Percentiles rank a stretch among this genome's conserved stretches.
Evolutionary conservation across 2,329 filamentous ascomycete genomes (phyloP).

Genomic region (Neurospora crassa): DNA sequence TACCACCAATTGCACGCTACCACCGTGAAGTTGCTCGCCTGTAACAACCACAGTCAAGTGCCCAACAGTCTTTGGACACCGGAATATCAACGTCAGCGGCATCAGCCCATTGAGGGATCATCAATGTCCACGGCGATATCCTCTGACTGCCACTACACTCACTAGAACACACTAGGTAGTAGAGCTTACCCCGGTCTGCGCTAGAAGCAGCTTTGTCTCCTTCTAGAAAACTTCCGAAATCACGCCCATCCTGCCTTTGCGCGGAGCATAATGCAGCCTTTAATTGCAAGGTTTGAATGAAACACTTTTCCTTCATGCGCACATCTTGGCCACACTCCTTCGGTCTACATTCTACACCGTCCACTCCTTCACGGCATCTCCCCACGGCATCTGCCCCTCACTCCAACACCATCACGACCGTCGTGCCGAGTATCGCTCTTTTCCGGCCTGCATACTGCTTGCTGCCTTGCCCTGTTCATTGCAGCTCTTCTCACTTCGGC

Average conservation of each 20-base stretch:
- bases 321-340: conserved; percentile 23
- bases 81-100: not conserved
- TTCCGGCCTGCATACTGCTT: not conserved
- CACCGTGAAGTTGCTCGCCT: not conserved
- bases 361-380: conserved; percentile 7
- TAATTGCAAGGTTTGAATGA: conserved; percentile 38
- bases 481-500: not conserved
- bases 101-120: not conserved
- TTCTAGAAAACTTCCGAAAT: conserved; percentile 27
- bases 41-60: not conserved
- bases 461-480: not conserved
- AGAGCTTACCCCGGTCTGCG: conserved; percentile 9
- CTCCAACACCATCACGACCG: not conserved
- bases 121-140: not conserved
- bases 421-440: not conserved
- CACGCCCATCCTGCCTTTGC: conserved; percentile 20
- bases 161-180: no score
- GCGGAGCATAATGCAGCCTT: conserved; percentile 36
- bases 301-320: conserved; percentile 37
- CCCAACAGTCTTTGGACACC: not conserved
- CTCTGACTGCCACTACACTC: not conserved
- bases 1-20: not conserved
- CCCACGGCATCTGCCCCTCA: not conserved
- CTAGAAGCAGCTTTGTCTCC: conserved; percentile 26
- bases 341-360: conserved; percentile 17